A percentile compares a stretch with the other conserved stretches of the same genome.
Evolutionary conservation across 1,284 basidiomycete genomes (phyloP).

Genomic region (Volvariella volvacea): DNA sequence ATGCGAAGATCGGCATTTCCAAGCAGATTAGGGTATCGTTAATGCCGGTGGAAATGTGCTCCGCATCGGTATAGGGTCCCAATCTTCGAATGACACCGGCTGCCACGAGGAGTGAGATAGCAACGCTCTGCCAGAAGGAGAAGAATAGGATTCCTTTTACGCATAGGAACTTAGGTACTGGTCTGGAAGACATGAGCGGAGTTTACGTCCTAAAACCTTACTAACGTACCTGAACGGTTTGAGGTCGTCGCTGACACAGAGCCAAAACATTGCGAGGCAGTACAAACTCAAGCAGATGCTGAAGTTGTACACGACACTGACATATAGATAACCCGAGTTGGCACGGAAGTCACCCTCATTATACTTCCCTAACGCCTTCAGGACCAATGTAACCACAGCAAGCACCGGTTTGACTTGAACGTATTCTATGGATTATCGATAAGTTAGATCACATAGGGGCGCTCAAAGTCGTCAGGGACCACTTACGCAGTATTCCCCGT

Average conservation of each 20-base stretch:
- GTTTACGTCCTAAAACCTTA: not conserved
- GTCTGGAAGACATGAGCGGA: slow-evolving; percentile 29
- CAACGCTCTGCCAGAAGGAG: slow-evolving; percentile 95
- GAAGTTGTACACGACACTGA: slow-evolving; percentile 77
- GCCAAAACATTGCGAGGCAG: slow-evolving; percentile 94
- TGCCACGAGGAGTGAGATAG: slow-evolving; percentile 84
- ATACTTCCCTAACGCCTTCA: slow-evolving; percentile 86
- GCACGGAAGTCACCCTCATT: slow-evolving; percentile 83
- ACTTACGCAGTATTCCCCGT: slow-evolving; percentile 88
- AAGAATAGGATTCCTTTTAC: slow-evolving; percentile 98
- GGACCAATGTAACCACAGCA: slow-evolving; percentile 76
- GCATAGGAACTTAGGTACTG: slow-evolving; percentile 92
- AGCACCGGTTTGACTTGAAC: slow-evolving; percentile 94
- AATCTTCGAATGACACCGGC: slow-evolving; percentile 70
- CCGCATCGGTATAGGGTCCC: slow-evolving; percentile 85
- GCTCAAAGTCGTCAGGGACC: not conserved
- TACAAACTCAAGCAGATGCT: slow-evolving; percentile 74
- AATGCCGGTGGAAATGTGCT: slow-evolving; percentile 86
- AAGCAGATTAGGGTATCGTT: slow-evolving; percentile 90
- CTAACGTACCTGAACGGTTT: slow-evolving; percentile 72
- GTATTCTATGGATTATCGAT: slow-evolving; percentile 63
- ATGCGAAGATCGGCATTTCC: slow-evolving; percentile 97
- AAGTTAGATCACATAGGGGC: slow-evolving; percentile 3
- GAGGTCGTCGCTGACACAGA: slow-evolving; percentile 80
- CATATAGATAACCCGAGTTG: slow-evolving; percentile 88